Percentiles rank a stretch among this genome's conserved stretches.
phyloP scores from a whole-genome alignment of 208 protist species.

The Leishmania martiniquensis region DNA sequence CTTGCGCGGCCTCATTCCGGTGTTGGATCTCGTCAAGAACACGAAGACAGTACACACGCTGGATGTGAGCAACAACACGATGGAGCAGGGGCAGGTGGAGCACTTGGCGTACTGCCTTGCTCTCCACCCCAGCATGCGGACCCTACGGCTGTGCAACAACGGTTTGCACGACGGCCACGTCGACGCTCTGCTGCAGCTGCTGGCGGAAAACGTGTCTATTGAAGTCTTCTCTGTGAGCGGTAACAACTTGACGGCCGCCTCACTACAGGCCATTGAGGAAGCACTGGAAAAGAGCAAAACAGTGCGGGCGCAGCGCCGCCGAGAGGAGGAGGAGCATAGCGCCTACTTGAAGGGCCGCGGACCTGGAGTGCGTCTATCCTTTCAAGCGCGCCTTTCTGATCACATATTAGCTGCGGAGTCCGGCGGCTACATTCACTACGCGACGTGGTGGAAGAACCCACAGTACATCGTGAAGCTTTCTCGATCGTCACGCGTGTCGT shows the following conservation, averaged over 20 bases:
- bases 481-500: conserved; percentile 39
- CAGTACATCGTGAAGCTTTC: conserved; percentile 76
- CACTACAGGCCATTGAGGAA: conserved; percentile 14
- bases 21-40: conserved; percentile 87
- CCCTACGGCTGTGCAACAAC: conserved; percentile 58
- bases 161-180: conserved; percentile 67
- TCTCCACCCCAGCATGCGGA: conserved; percentile 70
- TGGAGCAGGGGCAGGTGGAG: conserved; percentile 71
- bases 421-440: conserved; percentile 79
- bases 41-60: conserved; percentile 68
- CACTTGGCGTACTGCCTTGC: conserved; percentile 85
- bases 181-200: conserved; percentile 63
- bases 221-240: conserved; percentile 43
- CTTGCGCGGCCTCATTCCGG: conserved; percentile 72
- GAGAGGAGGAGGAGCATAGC: conserved; percentile 22
- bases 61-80: conserved; percentile 74
- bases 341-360: conserved; percentile 20
- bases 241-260: conserved; percentile 58
- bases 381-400: conserved; percentile 40
- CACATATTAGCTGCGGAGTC: conserved; percentile 45
- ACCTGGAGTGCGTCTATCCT: conserved; percentile 13
- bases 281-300: conserved; percentile 21
- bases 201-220: conserved; percentile 61
- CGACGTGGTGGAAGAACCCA: conserved; percentile 88
- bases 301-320: conserved; percentile 12